These are phyloP conservation scores for Irineochytrium annulatum DNA, from an alignment of 192 early-diverging fungal genomes.

Conservation along the genomic window DNA sequence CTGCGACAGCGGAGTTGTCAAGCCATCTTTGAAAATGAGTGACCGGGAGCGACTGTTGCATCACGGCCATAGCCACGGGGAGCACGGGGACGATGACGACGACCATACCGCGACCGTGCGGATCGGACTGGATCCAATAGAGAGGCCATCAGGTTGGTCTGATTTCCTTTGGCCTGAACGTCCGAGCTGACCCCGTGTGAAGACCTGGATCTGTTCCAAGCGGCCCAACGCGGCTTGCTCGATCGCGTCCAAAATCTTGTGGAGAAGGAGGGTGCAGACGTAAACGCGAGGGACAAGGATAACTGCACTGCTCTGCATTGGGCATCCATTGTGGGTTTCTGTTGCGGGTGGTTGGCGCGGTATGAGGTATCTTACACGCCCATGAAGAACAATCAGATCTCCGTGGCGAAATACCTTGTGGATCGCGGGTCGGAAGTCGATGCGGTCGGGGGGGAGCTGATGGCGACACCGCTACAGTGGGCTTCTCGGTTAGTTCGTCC, in stretches of 20 bases:
- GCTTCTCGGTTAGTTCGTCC: conserved; percentile 59
- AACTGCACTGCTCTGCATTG: conserved; percentile 80
- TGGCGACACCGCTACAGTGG: conserved; percentile 93
- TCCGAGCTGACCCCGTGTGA: background rate
- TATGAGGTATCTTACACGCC: background rate
- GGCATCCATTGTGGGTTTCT: conserved; percentile 61
- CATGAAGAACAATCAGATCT: conserved; percentile 58
- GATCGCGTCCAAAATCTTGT: conserved; percentile 49
- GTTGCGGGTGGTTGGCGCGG: background rate
- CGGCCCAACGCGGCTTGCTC: conserved; percentile 69
- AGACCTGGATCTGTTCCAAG: conserved; percentile 59
- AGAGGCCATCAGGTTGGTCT: no score
- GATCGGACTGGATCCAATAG: no score
- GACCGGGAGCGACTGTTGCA: no score
- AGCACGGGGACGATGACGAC: no score
- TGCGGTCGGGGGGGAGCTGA: conserved; percentile 67
- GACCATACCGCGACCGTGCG: no score
- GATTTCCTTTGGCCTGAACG: no score
- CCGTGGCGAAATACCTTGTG: conserved; percentile 70
- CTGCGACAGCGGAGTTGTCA: no score
- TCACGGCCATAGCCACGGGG: no score
- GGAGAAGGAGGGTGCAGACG: conserved; percentile 46
- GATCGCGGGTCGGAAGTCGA: conserved; percentile 76
- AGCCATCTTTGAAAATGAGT: no score
- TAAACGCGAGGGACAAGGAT: conserved; percentile 58